A percentile compares a stretch with the other conserved stretches of the same genome.
Evolutionary conservation across 345 rosid species (phyloP).

Genomic region (Theobroma cacao): DNA sequence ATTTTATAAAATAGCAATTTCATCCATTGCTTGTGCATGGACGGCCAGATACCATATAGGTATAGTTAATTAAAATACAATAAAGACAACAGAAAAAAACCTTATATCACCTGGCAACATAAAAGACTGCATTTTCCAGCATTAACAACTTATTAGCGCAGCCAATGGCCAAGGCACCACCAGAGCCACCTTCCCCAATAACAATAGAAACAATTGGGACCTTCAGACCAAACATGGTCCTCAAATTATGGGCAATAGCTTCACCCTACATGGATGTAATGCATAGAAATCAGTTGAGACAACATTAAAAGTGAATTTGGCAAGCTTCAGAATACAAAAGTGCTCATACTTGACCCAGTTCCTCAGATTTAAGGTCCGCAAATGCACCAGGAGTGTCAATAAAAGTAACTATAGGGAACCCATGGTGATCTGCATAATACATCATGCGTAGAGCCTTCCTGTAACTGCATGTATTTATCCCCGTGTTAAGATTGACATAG

Average conservation of each 20-base stretch:
- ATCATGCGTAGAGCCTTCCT: slow-evolving; percentile 87
- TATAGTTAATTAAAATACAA: not conserved
- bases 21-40: not conserved
- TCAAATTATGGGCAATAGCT: slow-evolving; percentile 93
- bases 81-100: slow-evolving; percentile 1
- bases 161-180: slow-evolving; percentile 97
- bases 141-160: slow-evolving; percentile 89
- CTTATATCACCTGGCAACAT: slow-evolving; percentile 81
- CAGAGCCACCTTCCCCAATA: slow-evolving; percentile 99
- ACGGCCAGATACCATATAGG: not conserved
- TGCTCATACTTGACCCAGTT: slow-evolving; percentile 61
- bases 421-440: slow-evolving; percentile 85
- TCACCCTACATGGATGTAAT: slow-evolving; percentile 64
- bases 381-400: slow-evolving; percentile 86
- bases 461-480: slow-evolving; percentile 50
- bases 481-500: slow-evolving; percentile 12
- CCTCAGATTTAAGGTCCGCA: slow-evolving; percentile 79
- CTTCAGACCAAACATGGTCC: slow-evolving; percentile 94
- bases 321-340: slow-evolving; percentile 1
- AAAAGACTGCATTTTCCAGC: slow-evolving; percentile 97
- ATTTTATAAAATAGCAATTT: not conserved
- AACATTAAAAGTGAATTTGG: slow-evolving; percentile 8
- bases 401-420: slow-evolving; percentile 76
- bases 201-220: slow-evolving; percentile 93
- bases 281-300: slow-evolving; percentile 20